A percentile compares a stretch with the other conserved stretches of the same genome.
Evolutionary conservation across 345 rosid species (phyloP).

Genomic region (Alliaria petiolata): DNA sequence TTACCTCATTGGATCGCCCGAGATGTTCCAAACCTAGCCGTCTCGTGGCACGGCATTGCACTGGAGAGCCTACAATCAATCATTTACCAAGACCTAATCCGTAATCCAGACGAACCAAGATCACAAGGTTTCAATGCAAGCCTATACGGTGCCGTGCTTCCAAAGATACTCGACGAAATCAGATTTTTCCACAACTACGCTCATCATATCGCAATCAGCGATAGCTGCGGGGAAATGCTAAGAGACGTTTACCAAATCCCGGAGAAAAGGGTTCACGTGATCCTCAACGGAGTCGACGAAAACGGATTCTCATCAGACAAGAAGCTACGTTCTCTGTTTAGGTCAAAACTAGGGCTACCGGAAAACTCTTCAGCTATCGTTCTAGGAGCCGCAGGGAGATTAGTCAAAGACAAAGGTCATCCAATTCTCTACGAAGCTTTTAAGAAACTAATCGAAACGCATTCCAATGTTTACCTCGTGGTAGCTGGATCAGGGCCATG

Average conservation of each 20-base stretch:
- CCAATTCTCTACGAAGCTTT: slow-evolving; percentile 71
- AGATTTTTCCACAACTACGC: slow-evolving; percentile 76
- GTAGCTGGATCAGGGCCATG: slow-evolving; percentile 95
- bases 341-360: slow-evolving; percentile 51
- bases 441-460: slow-evolving; percentile 34
- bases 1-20: slow-evolving; percentile 75
- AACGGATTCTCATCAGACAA: slow-evolving; percentile 44
- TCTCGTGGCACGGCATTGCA: slow-evolving; percentile 95
- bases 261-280: slow-evolving; percentile 72
- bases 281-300: slow-evolving; percentile 82
- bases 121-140: slow-evolving; percentile 47
- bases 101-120: slow-evolving; percentile 57
- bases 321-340: slow-evolving; percentile 45
- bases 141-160: slow-evolving; percentile 52
- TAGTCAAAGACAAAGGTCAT: slow-evolving; percentile 93
- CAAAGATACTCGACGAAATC: slow-evolving; percentile 71
- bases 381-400: slow-evolving; percentile 79
- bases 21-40: slow-evolving; percentile 58
- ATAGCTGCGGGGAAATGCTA: slow-evolving; percentile 94
- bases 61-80: slow-evolving; percentile 77
- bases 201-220: slow-evolving; percentile 87
- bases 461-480: slow-evolving; percentile 49
- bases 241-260: slow-evolving; percentile 91
- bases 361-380: slow-evolving; percentile 52
- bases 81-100: slow-evolving; percentile 71